Base-by-base conservation (phyloP, 2,329 filamentous ascomycete genomes). In the Triangularia setosa region DNA sequence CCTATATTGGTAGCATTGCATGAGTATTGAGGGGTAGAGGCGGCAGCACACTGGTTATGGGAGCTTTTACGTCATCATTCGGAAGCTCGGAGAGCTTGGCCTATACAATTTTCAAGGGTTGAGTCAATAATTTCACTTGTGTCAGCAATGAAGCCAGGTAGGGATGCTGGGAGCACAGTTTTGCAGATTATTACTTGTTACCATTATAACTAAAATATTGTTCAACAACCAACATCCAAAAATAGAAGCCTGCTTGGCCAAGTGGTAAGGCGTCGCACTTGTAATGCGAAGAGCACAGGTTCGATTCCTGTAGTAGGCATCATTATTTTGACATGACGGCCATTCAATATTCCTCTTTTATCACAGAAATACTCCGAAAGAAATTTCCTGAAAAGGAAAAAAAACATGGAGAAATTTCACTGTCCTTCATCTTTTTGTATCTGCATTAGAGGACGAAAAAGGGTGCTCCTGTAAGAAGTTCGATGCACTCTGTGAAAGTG, bases 1-100 rank as follows among this genome's bases (percentile, higher is more conserved):
- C 23, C 12, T 52, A 33, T 35, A 61, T 61, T 54, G 48, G 59
- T 55, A 23, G 59, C 21, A 61, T 52, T 61, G 44, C 27, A 61
- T 61, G 59, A n/a, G n/a, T n/a, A n/a, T n/a, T n/a, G n/a, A 61
- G 44, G 44, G 44, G 44, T 54, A 35, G 14, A 2, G 3, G 25
- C 21, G 8, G 23, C 3, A 21, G n/a, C 40, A 8, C 40, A 48
- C 5, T 21, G 40, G n/a, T 18, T 6, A 48, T 9, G 40, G 40
- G 55, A 23, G 11, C 16, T 58, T 21, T 48, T 14, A 18, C 21
- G 40, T 7, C 40, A 21, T 18, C 35, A 18, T 48, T 48, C 40
- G 40, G 40, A 48, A 48, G 40, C n/a, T 48, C n/a, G 40, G n/a
- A 48, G n/a, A 48, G 18, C 33, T 40, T 40, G 33, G 33, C 33